These are phyloP conservation scores for Dioscorea alata DNA, from an alignment of 106 monocot genomes.

Conservation along the genomic window DNA sequence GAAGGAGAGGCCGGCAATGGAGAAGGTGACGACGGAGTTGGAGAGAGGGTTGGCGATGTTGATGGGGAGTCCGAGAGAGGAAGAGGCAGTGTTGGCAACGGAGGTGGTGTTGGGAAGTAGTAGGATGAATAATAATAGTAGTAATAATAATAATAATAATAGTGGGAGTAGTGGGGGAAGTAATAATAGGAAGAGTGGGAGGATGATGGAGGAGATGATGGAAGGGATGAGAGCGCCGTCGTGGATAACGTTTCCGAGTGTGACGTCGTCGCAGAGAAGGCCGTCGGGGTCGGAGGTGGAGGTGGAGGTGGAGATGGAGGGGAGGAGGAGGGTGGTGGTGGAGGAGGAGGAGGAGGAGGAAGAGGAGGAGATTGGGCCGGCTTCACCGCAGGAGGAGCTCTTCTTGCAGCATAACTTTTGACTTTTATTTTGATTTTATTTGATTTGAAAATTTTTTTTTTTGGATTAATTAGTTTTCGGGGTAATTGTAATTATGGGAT, in stretches of 20 bases:
- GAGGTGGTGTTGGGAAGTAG: slow-evolving; percentile 95
- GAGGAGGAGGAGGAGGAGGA: slow-evolving; percentile 18
- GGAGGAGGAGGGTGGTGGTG: slow-evolving; percentile 39
- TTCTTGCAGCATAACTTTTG: slow-evolving; percentile 98
- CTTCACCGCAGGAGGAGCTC: slow-evolving; percentile 78
- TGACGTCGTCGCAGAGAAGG: slow-evolving; percentile 85
- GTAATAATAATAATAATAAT: slow-evolving; percentile 75
- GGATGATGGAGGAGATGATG: slow-evolving; percentile 65
- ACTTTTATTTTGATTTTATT: too few relatives aligned
- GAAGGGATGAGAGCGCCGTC: slow-evolving; percentile 87
- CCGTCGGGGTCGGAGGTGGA: slow-evolving; percentile 75
- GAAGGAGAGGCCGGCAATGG: slow-evolving; percentile 95
- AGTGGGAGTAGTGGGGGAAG: too few relatives aligned
- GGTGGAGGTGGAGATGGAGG: slow-evolving; percentile 34
- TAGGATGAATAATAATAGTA: slow-evolving; percentile 88
- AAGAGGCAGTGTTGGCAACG: slow-evolving; percentile 84
- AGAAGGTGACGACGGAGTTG: slow-evolving; percentile 83
- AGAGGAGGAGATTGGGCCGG: slow-evolving; percentile 96
- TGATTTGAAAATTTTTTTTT: too few relatives aligned
- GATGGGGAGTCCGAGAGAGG: slow-evolving; percentile 89
- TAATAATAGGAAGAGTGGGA: slow-evolving; percentile 61
- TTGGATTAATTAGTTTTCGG: too few relatives aligned
- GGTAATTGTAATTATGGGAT: too few relatives aligned
- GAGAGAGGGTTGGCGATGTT: slow-evolving; percentile 76
- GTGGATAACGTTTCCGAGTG: slow-evolving; percentile 97